phyloP scores from a whole-genome alignment of 805 yeast genomes.

The Yueomyces sinensis region DNA sequence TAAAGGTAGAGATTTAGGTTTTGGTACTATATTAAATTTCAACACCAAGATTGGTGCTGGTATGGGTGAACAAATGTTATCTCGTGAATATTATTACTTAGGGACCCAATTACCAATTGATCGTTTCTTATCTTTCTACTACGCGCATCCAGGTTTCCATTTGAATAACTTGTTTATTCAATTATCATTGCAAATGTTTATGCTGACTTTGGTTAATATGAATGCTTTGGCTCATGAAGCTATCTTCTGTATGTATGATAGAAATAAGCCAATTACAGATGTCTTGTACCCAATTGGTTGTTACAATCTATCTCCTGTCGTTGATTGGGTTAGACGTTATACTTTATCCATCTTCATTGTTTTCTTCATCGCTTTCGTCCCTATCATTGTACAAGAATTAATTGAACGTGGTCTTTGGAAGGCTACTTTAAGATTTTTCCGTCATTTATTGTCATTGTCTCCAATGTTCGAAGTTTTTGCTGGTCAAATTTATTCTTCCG shows the following conservation, averaged over 20 bases:
- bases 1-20: conserved; percentile 82
- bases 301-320: conserved; percentile 57
- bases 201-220: conserved; percentile 56
- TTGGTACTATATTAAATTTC: conserved; percentile 74
- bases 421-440: conserved; percentile 53
- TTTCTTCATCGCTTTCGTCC: conserved; percentile 68
- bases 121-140: conserved; percentile 70
- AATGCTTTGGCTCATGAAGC: conserved; percentile 65
- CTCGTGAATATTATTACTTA: conserved; percentile 70
- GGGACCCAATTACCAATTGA: conserved; percentile 74
- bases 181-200: conserved; percentile 58
- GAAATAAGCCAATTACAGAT: conserved; percentile 54
- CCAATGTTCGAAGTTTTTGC: conserved; percentile 78
- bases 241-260: conserved; percentile 53
- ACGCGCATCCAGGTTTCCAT: conserved; percentile 83
- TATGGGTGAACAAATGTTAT: conserved; percentile 83
- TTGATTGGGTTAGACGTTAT: conserved; percentile 74
- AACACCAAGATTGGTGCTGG: conserved; percentile 87
- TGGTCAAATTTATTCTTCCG: conserved; percentile 64
- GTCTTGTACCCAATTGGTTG: conserved; percentile 55
- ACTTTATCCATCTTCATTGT: conserved; percentile 72
- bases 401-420: conserved; percentile 75
- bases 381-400: conserved; percentile 66
- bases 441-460: conserved; percentile 57
- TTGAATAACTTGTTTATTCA: conserved; percentile 69